phyloP scores from a whole-genome alignment of 139 green algal species.

The Tetraselmis chui region DNA sequence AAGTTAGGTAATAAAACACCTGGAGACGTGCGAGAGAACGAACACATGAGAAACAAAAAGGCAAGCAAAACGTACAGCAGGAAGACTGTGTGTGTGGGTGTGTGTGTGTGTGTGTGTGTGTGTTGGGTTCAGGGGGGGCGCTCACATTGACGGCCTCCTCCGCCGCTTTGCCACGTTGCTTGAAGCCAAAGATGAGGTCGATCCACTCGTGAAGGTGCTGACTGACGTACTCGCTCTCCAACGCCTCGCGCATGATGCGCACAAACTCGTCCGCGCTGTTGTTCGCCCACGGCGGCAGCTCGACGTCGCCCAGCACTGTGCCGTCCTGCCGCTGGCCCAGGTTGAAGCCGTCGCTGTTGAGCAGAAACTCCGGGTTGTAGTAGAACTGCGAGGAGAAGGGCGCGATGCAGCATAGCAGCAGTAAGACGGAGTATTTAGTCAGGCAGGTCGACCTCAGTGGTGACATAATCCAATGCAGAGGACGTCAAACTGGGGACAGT shows the following conservation, averaged over 20 bases:
- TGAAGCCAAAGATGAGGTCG: conserved; percentile 54
- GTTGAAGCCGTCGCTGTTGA: conserved; percentile 30
- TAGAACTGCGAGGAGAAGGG: too few relatives aligned
- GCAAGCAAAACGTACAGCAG: too few relatives aligned
- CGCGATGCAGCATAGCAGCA: too few relatives aligned
- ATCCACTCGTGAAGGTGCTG: conserved; percentile 56
- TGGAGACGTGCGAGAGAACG: too few relatives aligned
- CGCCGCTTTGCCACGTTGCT: conserved; percentile 36
- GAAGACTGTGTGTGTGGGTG: too few relatives aligned
- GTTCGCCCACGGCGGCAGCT: conserved; percentile 39
- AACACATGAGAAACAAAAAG: too few relatives aligned
- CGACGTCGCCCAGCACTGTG: conserved; percentile 11
- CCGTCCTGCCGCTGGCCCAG: conserved; percentile 23
- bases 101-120: too few relatives aligned
- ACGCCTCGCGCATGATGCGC: conserved; percentile 46
- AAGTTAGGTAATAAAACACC: conserved; percentile 53
- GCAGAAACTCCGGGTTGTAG: conserved; percentile 38
- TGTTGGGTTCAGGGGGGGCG: too few relatives aligned
- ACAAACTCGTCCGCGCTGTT: conserved; percentile 42
- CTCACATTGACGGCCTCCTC: conserved; percentile 37
- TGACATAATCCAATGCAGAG: too few relatives aligned
- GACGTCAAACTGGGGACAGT: too few relatives aligned
- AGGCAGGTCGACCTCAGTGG: too few relatives aligned
- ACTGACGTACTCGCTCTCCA: conserved; percentile 53
- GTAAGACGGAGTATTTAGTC: too few relatives aligned